Base-by-base conservation (phyloP, 2,329 filamentous ascomycete genomes). In the Aspergillus sp. region DNA sequence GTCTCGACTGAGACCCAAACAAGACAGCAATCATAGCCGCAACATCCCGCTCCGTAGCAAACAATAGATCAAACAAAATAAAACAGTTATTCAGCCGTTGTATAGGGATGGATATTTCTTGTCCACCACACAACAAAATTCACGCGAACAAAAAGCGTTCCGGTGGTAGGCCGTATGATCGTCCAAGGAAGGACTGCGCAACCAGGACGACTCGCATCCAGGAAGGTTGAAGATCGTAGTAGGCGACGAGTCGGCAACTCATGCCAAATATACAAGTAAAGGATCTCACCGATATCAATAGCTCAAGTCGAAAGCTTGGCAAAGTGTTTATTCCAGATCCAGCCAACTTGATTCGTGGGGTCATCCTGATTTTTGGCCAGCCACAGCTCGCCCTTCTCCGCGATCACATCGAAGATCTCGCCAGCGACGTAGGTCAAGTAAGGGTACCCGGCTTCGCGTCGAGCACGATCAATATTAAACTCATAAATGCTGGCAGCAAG, bases 281-380 rank as follows among this genome's bases (percentile, higher is more conserved):
- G 14, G 5, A 16, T 4, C 33, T 2, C 22, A 42, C 32, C 24
- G 24, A 26, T 8, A 26, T 26, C 24, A 9, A 30, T 30, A 30
- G 26, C 42, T 59, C 52, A 68, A 17, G 43, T 52, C 14, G 62
- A 63, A 17, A 83, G 66, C 50, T 78, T 79, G 40, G 88, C 88
- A 78, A 99, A 99, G 75, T 99, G 94, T 72, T 96, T 96, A 65
- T 92, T 95, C 94, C 94, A 99, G 65, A 99, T 96, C 94, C 94
- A 99, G 47, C 94, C 94, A 32, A 97, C 86, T 59, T 85, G 81
- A 59, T 88, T 82, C 10, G 78, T 80, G 1, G 84, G 77, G 71
- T 99, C 94, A 66, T 99, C 94, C 74, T 99, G 94, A 68, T 99
- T 99, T 72, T 90, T 90, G 49, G 94, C 94, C 52, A 99, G 84